phyloP scores from a whole-genome alignment of 1,139 yeast species.

The Geotrichum australiense region DNA sequence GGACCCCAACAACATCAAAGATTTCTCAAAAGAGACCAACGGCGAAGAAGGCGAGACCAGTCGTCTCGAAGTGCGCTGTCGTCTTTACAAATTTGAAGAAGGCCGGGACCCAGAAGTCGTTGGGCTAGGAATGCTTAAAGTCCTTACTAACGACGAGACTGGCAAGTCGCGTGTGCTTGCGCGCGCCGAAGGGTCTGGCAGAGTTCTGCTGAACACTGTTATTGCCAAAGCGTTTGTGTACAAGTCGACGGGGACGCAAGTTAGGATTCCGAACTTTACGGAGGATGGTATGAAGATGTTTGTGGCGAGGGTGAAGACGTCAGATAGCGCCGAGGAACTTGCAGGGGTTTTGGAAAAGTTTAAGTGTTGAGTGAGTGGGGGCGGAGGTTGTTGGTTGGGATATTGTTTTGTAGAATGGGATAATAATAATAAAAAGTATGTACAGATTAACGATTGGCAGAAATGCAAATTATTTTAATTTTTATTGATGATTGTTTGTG shows the following conservation, averaged over 20 bases:
- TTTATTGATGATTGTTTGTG: too few relatives aligned
- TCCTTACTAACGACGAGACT: not conserved
- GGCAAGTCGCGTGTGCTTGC: not conserved
- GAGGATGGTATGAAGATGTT: not conserved
- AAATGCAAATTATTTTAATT: too few relatives aligned
- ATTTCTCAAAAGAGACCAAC: not conserved
- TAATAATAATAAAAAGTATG: too few relatives aligned
- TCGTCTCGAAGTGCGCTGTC: not conserved
- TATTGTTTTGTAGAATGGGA: too few relatives aligned
- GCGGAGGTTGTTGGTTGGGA: too few relatives aligned
- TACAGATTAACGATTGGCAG: too few relatives aligned
- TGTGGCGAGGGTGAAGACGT: too few relatives aligned
- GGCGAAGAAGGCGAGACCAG: constrained; percentile 1
- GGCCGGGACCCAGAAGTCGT: not conserved
- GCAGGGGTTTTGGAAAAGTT: too few relatives aligned
- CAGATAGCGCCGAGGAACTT: too few relatives aligned
- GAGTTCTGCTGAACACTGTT: not conserved
- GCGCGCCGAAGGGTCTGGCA: constrained; percentile 1
- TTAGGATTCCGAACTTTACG: not conserved
- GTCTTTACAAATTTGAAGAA: not conserved
- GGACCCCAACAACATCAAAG: too few relatives aligned
- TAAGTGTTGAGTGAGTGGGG: too few relatives aligned
- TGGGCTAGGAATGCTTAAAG: constrained; percentile 1
- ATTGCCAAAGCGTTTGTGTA: not conserved
- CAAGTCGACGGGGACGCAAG: not conserved